Base-by-base conservation (phyloP, 2,329 filamentous ascomycete species). In the Aspergillus nomiae region DNA sequence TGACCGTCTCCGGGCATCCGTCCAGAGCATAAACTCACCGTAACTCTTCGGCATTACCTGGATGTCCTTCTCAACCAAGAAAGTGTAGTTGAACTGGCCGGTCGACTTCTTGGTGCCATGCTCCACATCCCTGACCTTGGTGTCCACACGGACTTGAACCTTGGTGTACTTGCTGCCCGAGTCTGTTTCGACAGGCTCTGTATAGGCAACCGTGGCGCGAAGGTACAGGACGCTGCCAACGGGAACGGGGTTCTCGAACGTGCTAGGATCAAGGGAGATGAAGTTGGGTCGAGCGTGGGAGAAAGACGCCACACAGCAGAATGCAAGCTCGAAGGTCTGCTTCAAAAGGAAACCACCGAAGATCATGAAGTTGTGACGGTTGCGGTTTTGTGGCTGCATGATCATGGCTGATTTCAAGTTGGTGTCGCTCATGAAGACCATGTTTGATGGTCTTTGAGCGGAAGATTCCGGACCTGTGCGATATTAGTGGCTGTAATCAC, bases 61-160 rank as follows among this genome's bases (percentile, higher is more conserved):
- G 53, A 91, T 81, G 68, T 89, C 85, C 70, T 83, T 86, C 60
- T 88, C 85, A 2, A 91, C 87, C 59, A 84, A 82, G 72, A 91
- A 91, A 0, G 90, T 92, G 73, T 92, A 92, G 70, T 91, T 90
- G 79, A 92, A 92, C 69, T 90, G 88, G 5, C 90, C 90, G 0
- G 90, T 92, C 3, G 88, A 85, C 71, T 87, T 89, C 28, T 87
- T 86, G 56, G 84, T 83, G 7, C 87, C 88, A 70, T 91, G 89
- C 76, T 91, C 89, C 34, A 92, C 87, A 71, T 92, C 87, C 24
- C 89, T 81, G 16, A 92, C 90, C 72, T 90, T 90, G 38, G 87
- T 88, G 72, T 91, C 88, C 16, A 92, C 88, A 9, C 89, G 85
- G 11, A 92, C 86, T 70, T 92, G 89, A 11, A 92, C 85, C 51